Conservation (phyloP, 257 asterid genomes). For the Solanum etuberosum region DNA sequence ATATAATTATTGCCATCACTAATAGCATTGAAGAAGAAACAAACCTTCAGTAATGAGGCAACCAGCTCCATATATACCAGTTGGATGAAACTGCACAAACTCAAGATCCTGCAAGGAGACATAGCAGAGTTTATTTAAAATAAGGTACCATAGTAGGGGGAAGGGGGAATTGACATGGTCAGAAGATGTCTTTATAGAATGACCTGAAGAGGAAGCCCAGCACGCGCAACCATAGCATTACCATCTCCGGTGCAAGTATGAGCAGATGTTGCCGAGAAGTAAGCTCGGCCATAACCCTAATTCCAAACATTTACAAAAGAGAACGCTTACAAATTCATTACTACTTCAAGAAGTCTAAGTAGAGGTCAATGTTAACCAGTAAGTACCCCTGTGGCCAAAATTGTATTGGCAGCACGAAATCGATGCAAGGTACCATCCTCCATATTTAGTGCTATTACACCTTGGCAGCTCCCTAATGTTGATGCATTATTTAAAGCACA, state of each 20-base stretch:
- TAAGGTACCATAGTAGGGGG: not conserved
- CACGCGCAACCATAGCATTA: slow-evolving; percentile 98
- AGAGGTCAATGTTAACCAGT: not conserved
- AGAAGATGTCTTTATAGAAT: not conserved
- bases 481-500: not conserved
- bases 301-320: not conserved
- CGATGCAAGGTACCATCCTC: slow-evolving; percentile 98
- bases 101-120: slow-evolving; percentile 68
- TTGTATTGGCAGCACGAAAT: slow-evolving; percentile 78
- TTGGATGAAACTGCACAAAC: slow-evolving; percentile 95
- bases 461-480: slow-evolving; percentile 49
- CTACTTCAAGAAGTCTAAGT: not conserved
- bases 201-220: slow-evolving; percentile 95
- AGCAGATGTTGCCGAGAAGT: slow-evolving; percentile 98
- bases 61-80: slow-evolving; percentile 99
- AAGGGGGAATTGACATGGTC: too few relatives aligned
- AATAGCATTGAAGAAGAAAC: not conserved
- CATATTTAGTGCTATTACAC: slow-evolving; percentile 88
- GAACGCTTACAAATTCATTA: not conserved
- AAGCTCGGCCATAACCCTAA: slow-evolving; percentile 94
- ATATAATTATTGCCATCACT: not conserved
- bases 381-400: slow-evolving; percentile 93
- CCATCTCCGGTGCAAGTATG: slow-evolving; percentile 99
- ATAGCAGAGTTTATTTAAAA: not conserved
- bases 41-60: slow-evolving; percentile 96